Conservation (phyloP, 768 basidiomycete species). For the Phlebiopsis flavidoalba region DNA sequence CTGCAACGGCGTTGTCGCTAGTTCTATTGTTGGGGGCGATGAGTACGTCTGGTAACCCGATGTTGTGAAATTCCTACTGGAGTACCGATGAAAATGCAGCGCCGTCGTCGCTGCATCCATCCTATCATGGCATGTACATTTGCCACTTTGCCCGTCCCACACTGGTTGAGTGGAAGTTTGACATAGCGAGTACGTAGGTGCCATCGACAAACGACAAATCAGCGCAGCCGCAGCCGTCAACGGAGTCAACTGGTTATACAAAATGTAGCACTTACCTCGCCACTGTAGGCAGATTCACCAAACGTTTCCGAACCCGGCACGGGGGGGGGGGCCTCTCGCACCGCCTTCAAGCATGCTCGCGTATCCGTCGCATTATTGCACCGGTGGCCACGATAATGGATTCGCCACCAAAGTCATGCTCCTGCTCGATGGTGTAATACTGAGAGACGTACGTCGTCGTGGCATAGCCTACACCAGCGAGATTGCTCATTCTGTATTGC, state of each 20-base stretch:
- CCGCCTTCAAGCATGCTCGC: constrained; percentile 33
- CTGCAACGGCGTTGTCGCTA: constrained; percentile 18
- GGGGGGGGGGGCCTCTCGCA: no score
- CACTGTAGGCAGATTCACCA: constrained; percentile 30
- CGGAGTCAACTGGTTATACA: not conserved
- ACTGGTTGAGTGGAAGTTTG: constrained; percentile 38
- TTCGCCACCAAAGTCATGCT: constrained; percentile 30
- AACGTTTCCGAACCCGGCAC: constrained; percentile 26
- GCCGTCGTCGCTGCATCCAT: constrained; percentile 48
- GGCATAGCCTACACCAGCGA: constrained; percentile 45
- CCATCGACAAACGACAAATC: constrained; percentile 74
- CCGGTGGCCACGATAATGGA: constrained; percentile 30
- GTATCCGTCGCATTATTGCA: constrained; percentile 22
- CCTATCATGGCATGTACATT: constrained; percentile 44
- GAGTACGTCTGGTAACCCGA: not conserved
- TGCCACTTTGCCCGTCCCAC: constrained; percentile 32
- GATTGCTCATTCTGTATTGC: constrained; percentile 38
- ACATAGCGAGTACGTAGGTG: constrained; percentile 34
- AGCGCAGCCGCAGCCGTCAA: constrained; percentile 20
- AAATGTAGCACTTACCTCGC: constrained; percentile 25
- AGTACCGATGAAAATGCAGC: constrained; percentile 39
- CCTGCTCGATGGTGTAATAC: constrained; percentile 42
- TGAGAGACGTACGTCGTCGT: constrained; percentile 43
- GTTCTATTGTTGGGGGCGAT: constrained; percentile 4
- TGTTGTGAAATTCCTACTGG: constrained; percentile 17